phyloP scores from a whole-genome alignment of 805 yeast genomes.

The Saturnispora serradocipensis region DNA sequence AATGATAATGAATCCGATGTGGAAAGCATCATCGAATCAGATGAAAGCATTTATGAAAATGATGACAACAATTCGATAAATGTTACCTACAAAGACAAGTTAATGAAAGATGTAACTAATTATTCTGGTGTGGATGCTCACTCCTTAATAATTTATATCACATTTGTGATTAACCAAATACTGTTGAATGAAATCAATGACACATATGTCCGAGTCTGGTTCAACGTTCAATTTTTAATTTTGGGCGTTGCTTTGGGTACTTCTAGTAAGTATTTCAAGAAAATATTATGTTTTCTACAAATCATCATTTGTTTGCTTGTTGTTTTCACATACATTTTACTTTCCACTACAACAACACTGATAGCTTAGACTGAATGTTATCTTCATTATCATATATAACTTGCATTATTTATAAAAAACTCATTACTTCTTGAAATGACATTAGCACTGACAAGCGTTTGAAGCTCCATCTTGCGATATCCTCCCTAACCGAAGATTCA shows the following conservation, averaged over 20 bases:
- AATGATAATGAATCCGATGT: neutral
- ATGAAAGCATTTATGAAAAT: neutral
- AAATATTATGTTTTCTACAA: constrained; percentile 1
- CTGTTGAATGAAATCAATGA: neutral
- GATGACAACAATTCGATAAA: constrained; percentile 3
- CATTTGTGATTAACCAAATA: neutral
- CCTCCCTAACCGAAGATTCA: neutral
- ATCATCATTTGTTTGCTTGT: neutral
- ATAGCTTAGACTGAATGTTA: neutral
- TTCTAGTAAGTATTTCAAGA: neutral
- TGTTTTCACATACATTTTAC: neutral
- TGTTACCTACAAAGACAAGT: neutral
- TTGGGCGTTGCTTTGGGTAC: constrained; percentile 7
- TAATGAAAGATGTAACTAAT: neutral
- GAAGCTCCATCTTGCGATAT: neutral
- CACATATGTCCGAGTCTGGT: neutral
- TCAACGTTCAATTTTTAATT: constrained; percentile 7
- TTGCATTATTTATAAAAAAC: neutral
- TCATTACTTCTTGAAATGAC: neutral
- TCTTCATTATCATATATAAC: neutral
- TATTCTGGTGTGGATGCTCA: constrained; percentile 1
- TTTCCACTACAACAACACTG: neutral
- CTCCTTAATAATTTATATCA: neutral
- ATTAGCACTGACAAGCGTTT: constrained; percentile 17
- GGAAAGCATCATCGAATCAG: neutral